Evolutionary conservation across 2,329 filamentous ascomycete genomes (phyloP), one percentile per base, ranked within the genome.

Genomic region (Dendryphion nanum): DNA sequence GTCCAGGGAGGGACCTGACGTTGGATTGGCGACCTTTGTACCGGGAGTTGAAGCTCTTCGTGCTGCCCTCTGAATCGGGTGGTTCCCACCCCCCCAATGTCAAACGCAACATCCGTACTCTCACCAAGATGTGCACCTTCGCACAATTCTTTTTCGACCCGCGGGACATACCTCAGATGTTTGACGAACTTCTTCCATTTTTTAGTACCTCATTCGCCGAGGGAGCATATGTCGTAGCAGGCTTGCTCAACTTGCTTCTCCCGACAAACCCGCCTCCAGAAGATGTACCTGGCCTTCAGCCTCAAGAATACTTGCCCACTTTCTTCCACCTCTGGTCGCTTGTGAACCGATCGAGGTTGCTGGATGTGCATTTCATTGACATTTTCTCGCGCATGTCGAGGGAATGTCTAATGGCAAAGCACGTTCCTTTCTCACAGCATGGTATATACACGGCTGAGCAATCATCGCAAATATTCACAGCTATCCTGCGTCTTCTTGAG

Each of bases 321-420:
- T 85, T 95, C 53, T 98, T 98, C 73, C 93, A 98, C 64, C 70
- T 97, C 2, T 98, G 93, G 93, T 93, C 90, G 1, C 75, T 97
- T 29, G 82, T 97, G 50, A 93, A 89, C 52, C 79, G 94, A 35
- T 97, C 91, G 1, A 93, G 88, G 65, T 77, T 82, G 3, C 85
- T 93, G 44, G 93, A 98, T 64, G 79, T 86, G 41, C 85, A 85
- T 46, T 90, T 95, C 56, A 79, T 97, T 47, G 93, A 98, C 66
- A 78, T 95, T 20, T 80, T 95, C 46, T 97, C 93, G 10, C 79
- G 93, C 36, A 73, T 96, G 57, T 85, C 91, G 1, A 77, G 91
- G 48, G 93, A 98, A 63, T 87, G 86, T 41, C 69, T 98, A 40
- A 73, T 80, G 18, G 86, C 85, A 47, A 67, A 76, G 32, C 80